Percentiles rank a stretch among this genome's conserved stretches.
Evolutionary conservation across 2,329 filamentous ascomycete species (phyloP).

Genomic region (Tolypocladium capitatum): DNA sequence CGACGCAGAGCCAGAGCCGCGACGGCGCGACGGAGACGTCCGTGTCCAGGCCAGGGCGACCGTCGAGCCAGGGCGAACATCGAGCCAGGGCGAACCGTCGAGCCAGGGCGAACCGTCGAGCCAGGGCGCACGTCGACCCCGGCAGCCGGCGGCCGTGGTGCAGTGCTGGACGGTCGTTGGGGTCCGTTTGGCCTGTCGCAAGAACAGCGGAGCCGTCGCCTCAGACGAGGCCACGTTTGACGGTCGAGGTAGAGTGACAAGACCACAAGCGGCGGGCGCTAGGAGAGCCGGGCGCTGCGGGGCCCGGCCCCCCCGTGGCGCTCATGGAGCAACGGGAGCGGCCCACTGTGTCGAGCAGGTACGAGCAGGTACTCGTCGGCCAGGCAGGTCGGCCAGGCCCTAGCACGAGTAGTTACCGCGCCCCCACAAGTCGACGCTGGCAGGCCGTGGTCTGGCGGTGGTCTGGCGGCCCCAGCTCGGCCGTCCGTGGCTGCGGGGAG

Average conservation of each 20-base stretch:
- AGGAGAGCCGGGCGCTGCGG: not conserved
- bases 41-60: too few relatives aligned
- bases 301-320: not conserved
- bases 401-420: too few relatives aligned
- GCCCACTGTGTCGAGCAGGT: too few relatives aligned
- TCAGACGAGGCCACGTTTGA: constrained; percentile 3
- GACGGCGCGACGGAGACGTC: not conserved
- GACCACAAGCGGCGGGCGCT: not conserved
- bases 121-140: too few relatives aligned
- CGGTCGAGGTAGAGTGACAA: constrained; percentile 6
- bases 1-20: not conserved
- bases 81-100: too few relatives aligned
- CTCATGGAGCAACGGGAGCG: not conserved
- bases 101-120: too few relatives aligned
- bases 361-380: too few relatives aligned
- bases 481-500: too few relatives aligned
- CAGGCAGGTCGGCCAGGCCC: too few relatives aligned
- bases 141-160: too few relatives aligned
- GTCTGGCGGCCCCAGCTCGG: not conserved
- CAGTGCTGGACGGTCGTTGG: not conserved
- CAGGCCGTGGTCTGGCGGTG: not conserved
- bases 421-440: too few relatives aligned
- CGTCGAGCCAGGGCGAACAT: too few relatives aligned
- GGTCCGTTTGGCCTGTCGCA: not conserved
- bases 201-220: not conserved